Evolutionary conservation across 768 basidiomycete species (phyloP).

Genomic region (Cubamyces sp.): DNA sequence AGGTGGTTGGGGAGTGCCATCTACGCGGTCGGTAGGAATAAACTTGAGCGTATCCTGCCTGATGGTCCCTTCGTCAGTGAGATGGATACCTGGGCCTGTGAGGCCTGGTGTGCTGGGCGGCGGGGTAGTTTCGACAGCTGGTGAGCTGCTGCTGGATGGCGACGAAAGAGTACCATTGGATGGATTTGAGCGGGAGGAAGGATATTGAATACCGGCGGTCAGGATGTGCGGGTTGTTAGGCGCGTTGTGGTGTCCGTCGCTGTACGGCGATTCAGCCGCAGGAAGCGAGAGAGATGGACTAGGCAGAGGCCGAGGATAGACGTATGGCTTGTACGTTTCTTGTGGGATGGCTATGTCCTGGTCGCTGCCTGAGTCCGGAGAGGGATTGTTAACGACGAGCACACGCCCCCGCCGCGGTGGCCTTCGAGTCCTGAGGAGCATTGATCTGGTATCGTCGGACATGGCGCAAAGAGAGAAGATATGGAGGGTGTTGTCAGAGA

Average conservation of each 20-base stretch:
- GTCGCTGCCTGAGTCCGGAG: constrained; percentile 50
- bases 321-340: constrained; percentile 31
- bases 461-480: constrained; percentile 38
- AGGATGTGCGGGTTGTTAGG: constrained; percentile 30
- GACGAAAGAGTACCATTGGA: constrained; percentile 67
- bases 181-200: constrained; percentile 50
- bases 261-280: constrained; percentile 20
- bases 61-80: constrained; percentile 43
- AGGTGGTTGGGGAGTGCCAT: constrained; percentile 36
- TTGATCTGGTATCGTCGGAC: constrained; percentile 63
- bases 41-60: constrained; percentile 33
- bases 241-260: constrained; percentile 1
- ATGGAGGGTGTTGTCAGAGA: constrained; percentile 2
- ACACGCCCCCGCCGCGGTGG: constrained; percentile 37
- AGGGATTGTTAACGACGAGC: constrained; percentile 66
- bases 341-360: constrained; percentile 34
- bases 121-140: constrained; percentile 67
- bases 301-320: constrained; percentile 36
- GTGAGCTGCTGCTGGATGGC: constrained; percentile 70
- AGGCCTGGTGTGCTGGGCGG: constrained; percentile 69
- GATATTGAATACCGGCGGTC: constrained; percentile 42
- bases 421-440: constrained; percentile 37
- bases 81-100: constrained; percentile 46
- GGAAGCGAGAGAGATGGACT: constrained; percentile 36
- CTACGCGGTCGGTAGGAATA: constrained; percentile 24